Conservation (phyloP, 2,329 filamentous ascomycete species). For the Ceratocystis albifundus region DNA sequence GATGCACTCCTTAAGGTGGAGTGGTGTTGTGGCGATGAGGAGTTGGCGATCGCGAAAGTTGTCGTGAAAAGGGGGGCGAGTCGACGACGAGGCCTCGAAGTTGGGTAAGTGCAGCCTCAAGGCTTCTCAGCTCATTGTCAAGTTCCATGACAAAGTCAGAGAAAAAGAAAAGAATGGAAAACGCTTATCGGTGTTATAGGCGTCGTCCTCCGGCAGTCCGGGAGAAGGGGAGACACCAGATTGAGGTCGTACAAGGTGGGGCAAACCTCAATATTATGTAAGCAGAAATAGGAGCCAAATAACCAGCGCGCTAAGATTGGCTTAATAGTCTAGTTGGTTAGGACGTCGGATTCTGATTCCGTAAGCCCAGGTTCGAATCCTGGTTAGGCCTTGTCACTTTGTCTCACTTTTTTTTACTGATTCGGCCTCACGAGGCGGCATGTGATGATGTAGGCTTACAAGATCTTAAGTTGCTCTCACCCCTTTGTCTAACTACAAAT, state of each 20-base stretch:
- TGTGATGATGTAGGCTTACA: not conserved
- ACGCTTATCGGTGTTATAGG: too few relatives aligned
- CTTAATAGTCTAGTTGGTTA: slow-evolving; percentile 16
- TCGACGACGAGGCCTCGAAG: too few relatives aligned
- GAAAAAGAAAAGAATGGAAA: too few relatives aligned
- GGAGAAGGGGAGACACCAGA: too few relatives aligned
- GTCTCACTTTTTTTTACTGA: not conserved
- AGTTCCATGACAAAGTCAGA: too few relatives aligned
- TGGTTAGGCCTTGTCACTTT: slow-evolving; percentile 5
- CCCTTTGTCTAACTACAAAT: not conserved
- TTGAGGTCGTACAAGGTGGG: not conserved
- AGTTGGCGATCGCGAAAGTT: too few relatives aligned
- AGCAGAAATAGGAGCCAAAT: not conserved
- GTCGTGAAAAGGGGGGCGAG: too few relatives aligned
- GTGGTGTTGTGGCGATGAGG: too few relatives aligned
- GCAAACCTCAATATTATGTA: not conserved
- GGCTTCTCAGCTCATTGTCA: too few relatives aligned
- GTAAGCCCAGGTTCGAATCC: slow-evolving; percentile 16
- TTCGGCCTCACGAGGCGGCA: not conserved
- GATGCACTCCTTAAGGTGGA: too few relatives aligned
- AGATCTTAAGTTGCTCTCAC: not conserved
- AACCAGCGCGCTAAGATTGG: not conserved
- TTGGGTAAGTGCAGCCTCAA: too few relatives aligned
- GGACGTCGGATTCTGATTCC: slow-evolving; percentile 9
- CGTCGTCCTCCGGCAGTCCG: too few relatives aligned